Conservation (phyloP, 257 asterid genomes). For the Solanum sejunctum region DNA sequence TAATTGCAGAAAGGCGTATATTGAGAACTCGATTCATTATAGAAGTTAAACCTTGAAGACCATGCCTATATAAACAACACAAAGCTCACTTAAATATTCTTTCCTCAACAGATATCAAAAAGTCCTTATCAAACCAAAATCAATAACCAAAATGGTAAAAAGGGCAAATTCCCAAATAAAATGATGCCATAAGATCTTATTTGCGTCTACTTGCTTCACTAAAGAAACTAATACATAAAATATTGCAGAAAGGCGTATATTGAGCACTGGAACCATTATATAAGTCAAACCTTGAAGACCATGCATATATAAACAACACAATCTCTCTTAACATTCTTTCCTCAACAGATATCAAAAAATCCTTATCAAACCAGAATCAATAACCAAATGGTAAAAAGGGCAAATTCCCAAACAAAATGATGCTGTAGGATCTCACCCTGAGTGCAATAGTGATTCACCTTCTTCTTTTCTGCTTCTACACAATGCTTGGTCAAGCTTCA, state of each 20-base stretch:
- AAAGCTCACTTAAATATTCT: not conserved
- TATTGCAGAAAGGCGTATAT: not conserved
- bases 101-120: not conserved
- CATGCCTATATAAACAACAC: not conserved
- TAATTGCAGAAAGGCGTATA: not conserved
- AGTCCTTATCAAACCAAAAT: not conserved
- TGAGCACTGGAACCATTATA: not conserved
- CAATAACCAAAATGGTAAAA: not conserved
- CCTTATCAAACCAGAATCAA: not conserved
- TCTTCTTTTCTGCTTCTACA: constrained; percentile 17
- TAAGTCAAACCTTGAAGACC: not conserved
- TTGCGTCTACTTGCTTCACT: not conserved
- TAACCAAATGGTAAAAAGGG: not conserved
- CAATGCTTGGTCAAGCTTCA: constrained; percentile 13
- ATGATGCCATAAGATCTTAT: not conserved
- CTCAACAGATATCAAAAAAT: not conserved
- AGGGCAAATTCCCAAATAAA: not conserved
- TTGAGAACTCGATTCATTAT: not conserved
- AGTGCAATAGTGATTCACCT: constrained; percentile 15
- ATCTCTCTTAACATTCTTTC: not conserved
- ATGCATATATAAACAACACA: not conserved
- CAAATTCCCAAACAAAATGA: not conserved
- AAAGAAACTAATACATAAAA: not conserved
- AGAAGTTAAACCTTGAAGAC: not conserved
- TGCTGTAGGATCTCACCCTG: constrained; percentile 24